Conservation (phyloP, 2,329 filamentous ascomycete species). For the Cordyceps pruinosa region DNA sequence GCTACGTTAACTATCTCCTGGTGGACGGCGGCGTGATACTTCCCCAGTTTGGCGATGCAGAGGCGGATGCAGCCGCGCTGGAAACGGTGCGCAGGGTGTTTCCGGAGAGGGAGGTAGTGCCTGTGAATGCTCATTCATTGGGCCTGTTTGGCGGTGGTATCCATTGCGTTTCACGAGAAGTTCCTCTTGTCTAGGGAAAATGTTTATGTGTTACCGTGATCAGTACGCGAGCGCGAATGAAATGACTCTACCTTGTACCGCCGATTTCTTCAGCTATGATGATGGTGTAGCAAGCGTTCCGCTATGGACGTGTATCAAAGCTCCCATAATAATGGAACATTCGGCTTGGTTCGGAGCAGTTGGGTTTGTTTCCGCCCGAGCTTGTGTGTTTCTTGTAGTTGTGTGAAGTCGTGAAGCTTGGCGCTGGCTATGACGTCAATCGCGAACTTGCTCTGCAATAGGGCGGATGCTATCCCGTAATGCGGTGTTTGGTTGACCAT, state of each 20-base stretch:
- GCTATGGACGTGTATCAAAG: not conserved
- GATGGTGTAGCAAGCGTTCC: not conserved
- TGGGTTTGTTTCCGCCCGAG: too few relatives aligned
- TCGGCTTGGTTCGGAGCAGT: too few relatives aligned
- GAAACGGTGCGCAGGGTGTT: not conserved
- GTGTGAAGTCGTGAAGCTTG: too few relatives aligned
- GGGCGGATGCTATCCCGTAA: not conserved
- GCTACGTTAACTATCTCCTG: slow-evolving; percentile 6
- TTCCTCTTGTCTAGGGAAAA: not conserved
- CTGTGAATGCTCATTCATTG: not conserved
- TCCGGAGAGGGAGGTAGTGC: not conserved
- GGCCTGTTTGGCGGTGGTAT: slow-evolving; percentile 8
- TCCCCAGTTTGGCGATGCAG: slow-evolving; percentile 2
- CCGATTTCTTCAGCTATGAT: too few relatives aligned
- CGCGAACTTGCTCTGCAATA: not conserved
- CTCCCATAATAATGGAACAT: not conserved
- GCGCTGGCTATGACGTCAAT: too few relatives aligned
- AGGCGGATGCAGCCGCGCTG: slow-evolving; percentile 4
- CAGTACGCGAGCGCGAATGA: not conserved
- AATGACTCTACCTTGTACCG: too few relatives aligned
- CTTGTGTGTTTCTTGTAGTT: too few relatives aligned
- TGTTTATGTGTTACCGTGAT: not conserved
- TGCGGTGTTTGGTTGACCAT: not conserved
- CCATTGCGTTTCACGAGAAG: slow-evolving; percentile 7
- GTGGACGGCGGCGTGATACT: slow-evolving; percentile 9